Base-by-base conservation (phyloP, 345 rosid species). In the Litchi chinensis region DNA sequence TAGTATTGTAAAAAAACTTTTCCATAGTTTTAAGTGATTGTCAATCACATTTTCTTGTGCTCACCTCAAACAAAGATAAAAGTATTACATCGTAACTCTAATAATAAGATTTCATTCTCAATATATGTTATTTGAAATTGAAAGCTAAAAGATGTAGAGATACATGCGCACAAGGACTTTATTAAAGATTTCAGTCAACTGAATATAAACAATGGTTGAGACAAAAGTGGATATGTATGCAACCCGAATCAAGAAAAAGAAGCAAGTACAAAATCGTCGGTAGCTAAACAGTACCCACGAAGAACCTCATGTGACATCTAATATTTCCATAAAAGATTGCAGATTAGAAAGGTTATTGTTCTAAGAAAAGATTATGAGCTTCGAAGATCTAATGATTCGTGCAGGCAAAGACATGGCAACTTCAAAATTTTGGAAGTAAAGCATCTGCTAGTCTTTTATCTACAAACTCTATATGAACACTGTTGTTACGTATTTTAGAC, bases 201-300 rank as follows among this genome's bases (percentile, higher is more conserved):
- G 26, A 28, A 32, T 22, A 64, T 46, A 19, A 28, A 32, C 15
- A 65, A 24, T 12, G 60, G 32, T 56, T 18, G 41, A 28, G 74
- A 71, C 37, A 10, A 6, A 37, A 52, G 22, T 5, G 63, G 13
- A 64, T 18, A 11, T 28, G 44, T 16, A 43, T 48, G 10, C 62
- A 46, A 18, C 1, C 67, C 77, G 19, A 75, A 46, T n/a, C 60
- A 73, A 18, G 50, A 19, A 75, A 64, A 10, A 24, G 62, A 28
- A 64, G 70, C 59, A 28, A n/a, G 6, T 0, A 10, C 6, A 0
- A 2, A 32, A 73, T 60, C 3, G 19, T 5, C 43, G 18, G 18
- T 40, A 48, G 16, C 28, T 75, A 63, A 73, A 59, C 26, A 46
- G 77, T 24, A 64, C 60, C 60, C 62, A 63, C 16, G 77, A 16